Base-by-base conservation (phyloP, 768 basidiomycete genomes). In the Roridomyces roridus region DNA sequence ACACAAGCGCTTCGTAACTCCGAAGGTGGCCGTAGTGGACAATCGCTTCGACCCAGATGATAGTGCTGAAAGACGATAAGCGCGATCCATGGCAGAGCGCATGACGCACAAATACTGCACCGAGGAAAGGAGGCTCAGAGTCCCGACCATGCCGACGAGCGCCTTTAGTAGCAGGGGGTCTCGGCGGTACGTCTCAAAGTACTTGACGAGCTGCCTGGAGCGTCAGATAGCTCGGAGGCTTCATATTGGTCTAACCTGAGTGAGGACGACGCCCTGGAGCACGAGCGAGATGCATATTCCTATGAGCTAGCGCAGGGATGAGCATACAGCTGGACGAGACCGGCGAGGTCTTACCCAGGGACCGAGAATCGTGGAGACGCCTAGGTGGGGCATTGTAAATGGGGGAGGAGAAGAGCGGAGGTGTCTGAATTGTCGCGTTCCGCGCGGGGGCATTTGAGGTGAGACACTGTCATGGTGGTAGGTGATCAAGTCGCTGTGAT, bases 181-280 rank as follows among this genome's bases (percentile, higher is more conserved):
- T 3, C 21, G 15, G 29, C 41, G 50, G 25, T 15, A 51, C 18
- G 14, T 35, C 12, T 5, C 41, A 23, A 43, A 51, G 20, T 51
- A 51, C 21, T 51, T 51, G 41, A 51, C 50, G 29, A 50, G 41
- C 48, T 50, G 37, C 2, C 20, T 14, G 18, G 39, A 2, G 17
- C 17, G 9, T n/a, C 2, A 56, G n/a, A n/a, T n/a, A n/a, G n/a
- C n/a, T n/a, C n/a, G n/a, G n/a, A n/a, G n/a, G n/a, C n/a, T n/a
- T n/a, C n/a, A n/a, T n/a, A n/a, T n/a, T n/a, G n/a, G n/a, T n/a
- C 47, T 8, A 21, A 37, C 55, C 25, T 56, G 55, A 0, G 46
- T 20, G n/a, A 40, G 50, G 23, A 56, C 20, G 41, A 55, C 20
- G n/a, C 55, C 55, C 42, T 56, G 47, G 5, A 49, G 6, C 5